Base-by-base conservation (phyloP, 257 asterid genomes). In the Nicotiana otophora region DNA sequence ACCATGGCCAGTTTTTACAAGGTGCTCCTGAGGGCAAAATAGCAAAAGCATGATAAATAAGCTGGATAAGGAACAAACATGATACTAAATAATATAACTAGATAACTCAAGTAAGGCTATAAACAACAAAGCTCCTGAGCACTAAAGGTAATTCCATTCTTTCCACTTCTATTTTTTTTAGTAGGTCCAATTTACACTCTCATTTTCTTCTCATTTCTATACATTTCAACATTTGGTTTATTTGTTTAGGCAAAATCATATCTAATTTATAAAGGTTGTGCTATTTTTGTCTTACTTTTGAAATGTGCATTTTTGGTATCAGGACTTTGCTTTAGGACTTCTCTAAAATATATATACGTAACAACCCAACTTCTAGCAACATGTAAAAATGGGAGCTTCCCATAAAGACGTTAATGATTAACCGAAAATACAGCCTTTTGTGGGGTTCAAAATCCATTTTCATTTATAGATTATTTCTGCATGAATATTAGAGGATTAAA, bases 1-100 rank as follows among this genome's bases (percentile, higher is more conserved):
- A 83, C 99, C 99, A 80, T 65, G 77, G 82, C 91, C 86, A 85
- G 99, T 96, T 89, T 94, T 93, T 76, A 96, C 92, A 82, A 91
- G 85, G 86, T 94, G 97, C 88, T 96, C 99, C 98, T 96, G 98
- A 83, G 85, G 75, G 74, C 55, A 85, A 86, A 48, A 74, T 63
- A 19, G 36, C 30, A 77, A 64, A 80, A 58, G 33, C 16, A 3
- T 75, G 26, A 28, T 51, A 23, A 61, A 10, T 20, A 74, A 74
- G 79, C 8, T 74, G 51, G 80, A 16, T 19, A 48, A 74, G 42
- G 26, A 14, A 83, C 86, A 85, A 72, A 63, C 79, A 80, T 54
- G 81, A 82, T 66, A 42, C 51, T 7, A 81, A 46, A 87, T 87
- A 84, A 88, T 77, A 80, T 62, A 77, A 36, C 55, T 66, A 74